phyloP scores from a whole-genome alignment of 495 filamentous ascomycete species.

The Hypoxylon intermedium region DNA sequence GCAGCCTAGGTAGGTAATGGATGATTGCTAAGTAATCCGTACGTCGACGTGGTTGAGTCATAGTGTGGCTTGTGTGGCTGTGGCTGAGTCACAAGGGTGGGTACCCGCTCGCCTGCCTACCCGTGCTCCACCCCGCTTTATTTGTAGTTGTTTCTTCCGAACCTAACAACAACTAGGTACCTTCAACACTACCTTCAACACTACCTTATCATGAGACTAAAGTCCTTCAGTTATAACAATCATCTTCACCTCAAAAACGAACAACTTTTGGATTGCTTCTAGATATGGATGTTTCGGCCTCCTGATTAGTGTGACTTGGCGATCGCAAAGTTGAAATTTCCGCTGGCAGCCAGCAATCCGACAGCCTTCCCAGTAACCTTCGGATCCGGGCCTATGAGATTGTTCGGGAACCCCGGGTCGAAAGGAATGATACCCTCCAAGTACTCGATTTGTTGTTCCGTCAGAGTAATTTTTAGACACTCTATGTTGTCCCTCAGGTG shows the following conservation, averaged over 20 bases:
- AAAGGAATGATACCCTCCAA: slow-evolving; percentile 60
- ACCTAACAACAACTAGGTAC: no score
- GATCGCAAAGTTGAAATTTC: not conserved
- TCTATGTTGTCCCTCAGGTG: slow-evolving; percentile 70
- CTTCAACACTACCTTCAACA: no score
- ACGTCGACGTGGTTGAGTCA: no score
- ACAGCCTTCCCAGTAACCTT: slow-evolving; percentile 19
- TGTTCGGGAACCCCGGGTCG: slow-evolving; percentile 61
- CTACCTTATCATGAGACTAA: no score
- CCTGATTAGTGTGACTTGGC: not conserved
- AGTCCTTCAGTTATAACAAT: not conserved
- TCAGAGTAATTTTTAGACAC: slow-evolving; percentile 61
- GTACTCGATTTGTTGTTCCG: slow-evolving; percentile 63
- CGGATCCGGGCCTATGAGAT: slow-evolving; percentile 37
- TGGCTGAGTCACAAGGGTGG: no score
- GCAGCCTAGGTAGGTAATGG: no score
- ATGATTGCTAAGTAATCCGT: no score
- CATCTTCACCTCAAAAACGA: not conserved
- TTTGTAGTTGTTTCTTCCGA: no score
- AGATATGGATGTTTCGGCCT: not conserved
- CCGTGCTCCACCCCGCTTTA: no score
- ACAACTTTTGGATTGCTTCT: not conserved
- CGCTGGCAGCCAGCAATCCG: slow-evolving; percentile 3
- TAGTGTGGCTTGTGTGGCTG: no score
- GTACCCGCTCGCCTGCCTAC: no score